Evolutionary conservation across 176 grass and related monocot species (phyloP), one percentile per base, ranked within the genome.

Genomic region (Oryza brachyantha): DNA sequence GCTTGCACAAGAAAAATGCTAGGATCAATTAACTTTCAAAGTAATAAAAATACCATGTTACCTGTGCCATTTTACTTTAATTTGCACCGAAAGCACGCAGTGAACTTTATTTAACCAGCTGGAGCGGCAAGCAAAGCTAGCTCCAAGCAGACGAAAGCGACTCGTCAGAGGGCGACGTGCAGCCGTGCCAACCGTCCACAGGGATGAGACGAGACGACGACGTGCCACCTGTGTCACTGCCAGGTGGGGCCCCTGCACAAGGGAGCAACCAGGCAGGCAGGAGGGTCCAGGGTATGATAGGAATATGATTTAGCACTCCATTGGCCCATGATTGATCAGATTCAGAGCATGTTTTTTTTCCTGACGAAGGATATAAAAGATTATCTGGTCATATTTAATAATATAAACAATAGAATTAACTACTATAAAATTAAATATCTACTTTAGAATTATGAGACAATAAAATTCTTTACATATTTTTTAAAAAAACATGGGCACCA

Each of bases 291-390:
- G 40, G 14, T 46, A 29, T 10, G 27, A 69, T 24, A 57, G n/a
- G 52, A 41, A 59, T n/a, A n/a, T 59, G 64, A 79, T 69, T 79
- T 69, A 31, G 77, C 64, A 59, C 29, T 69, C 64, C 64, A 69
- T 79, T 79, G 65, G 29, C 21, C 29, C 36, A 80, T 80, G 77
- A 80, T 80, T 80, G 77, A 50, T 25, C 3, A 21, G 27, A 7
- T 35, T 25, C 3, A 21, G 27, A 7, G 31, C 65, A 24, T 38
- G 34, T n/a, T n/a, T n/a, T n/a, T n/a, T n/a, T n/a, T n/a, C n/a
- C n/a, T n/a, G n/a, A n/a, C n/a, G n/a, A n/a, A n/a, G n/a, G n/a
- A n/a, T n/a, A n/a, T n/a, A n/a, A n/a, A n/a, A n/a, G n/a, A n/a
- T n/a, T n/a, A n/a, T n/a, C n/a, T n/a, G n/a, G n/a, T n/a, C n/a